Evolutionary conservation across 805 yeast genomes (phyloP), one percentile per base, ranked within the genome.

Genomic region (Suhomyces sp.): DNA sequence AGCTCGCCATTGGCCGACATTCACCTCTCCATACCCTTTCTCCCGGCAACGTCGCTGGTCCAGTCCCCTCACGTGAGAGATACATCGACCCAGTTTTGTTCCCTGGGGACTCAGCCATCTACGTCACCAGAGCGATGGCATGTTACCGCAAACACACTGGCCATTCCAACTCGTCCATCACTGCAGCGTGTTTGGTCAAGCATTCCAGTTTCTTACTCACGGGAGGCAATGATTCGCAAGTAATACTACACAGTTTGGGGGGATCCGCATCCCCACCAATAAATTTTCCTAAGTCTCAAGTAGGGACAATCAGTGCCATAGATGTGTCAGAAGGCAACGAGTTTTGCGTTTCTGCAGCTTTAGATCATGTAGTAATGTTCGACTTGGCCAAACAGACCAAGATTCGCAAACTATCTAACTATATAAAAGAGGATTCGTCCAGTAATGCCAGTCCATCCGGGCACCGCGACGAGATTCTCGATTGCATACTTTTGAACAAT

Each of bases 151-250:
- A 37, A 19, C 22, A 19, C 22, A 17, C 17, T 10, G 44, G 27
- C 6, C 63, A 62, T 44, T 39, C 31, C 20, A 31, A 50, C 44
- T 60, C 64, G 44, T 53, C 66, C 17, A 55, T 63, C 37, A 60
- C 57, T 47, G 52, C 64, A 4, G 43, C 58, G 27, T 48, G 55
- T 41, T 37, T 55, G 6, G 51, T 62, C 43, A 44, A 46, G 15
- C 41, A 50, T 24, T 55, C 67, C 4, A 46, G 47, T 3, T 60
- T 59, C 44, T 50, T 58, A 1, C 47, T 63, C 37, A 58, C 65
- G 6, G 65, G 66, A n/a, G 63, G 65, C 37, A 57, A 56, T 49
- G 67, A 61, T 40, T 46, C 46, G 24, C 44, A 44, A 17, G 51
- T 62, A 44, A 57, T 58, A 39, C 50, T 64, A 22, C 55, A 54